Evolutionary conservation across 1,284 basidiomycete genomes (phyloP), one percentile per base, ranked within the genome.

Genomic region (Leccinum subatratum): DNA sequence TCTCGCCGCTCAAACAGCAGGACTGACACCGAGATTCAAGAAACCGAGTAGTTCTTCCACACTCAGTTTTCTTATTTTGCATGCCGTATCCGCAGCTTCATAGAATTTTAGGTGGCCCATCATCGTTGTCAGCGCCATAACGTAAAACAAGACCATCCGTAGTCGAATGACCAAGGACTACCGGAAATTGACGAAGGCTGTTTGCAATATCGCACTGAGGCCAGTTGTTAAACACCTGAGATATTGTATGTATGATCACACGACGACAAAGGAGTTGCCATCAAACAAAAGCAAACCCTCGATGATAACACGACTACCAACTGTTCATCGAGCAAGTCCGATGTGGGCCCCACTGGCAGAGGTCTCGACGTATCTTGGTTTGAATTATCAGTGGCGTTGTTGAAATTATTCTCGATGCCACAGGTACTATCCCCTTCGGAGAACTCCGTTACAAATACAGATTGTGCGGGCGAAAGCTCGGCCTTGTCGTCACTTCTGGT

Each of bases 401-500:
- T 48, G 4, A 6, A 11, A 11, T 48, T 48, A 5, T 48, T 48
- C 45, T 48, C 45, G 5, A 18, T 42, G 45, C 9, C n/a, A 48
- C 45, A 48, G 9, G 42, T 42, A 18, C 2, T 18, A 42, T 42
- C 18, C 25, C 25, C 39, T 42, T 42, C 42, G 30, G 30, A 37
- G 34, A 42, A 16, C 18, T 45, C 18, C 42, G 18, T 20, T 11
- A 11, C 11, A 20, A 12, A 20, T 6, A 48, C 11, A n/a, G 42
- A 48, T 20, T 20, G 11, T 48, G n/a, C 11, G 45, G 45, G 18
- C n/a, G n/a, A 48, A 48, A n/a, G 90, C 37, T 86, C 83, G 65
- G 78, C 77, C 62, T 92, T 89, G 5, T 89, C 79, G 30, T 89
- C 90, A 1, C 93, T 89, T 34, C 96, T 87, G 4, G 93, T 95